These are phyloP conservation scores for Neotropicomus parvogracilis DNA, from an alignment of 1,284 basidiomycete species.

Conservation along the genomic window DNA sequence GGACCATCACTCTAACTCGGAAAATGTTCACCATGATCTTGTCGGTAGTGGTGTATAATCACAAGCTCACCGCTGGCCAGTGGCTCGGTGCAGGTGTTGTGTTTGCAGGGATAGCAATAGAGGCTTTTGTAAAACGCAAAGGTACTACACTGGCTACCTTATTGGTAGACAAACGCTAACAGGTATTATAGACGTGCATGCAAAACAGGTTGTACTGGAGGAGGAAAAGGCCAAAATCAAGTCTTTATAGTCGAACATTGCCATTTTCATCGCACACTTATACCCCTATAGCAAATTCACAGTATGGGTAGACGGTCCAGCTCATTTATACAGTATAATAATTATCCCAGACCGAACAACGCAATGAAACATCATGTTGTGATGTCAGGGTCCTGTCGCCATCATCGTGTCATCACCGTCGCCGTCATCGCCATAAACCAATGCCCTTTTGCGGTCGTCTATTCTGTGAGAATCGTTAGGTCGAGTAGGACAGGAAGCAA, in stretches of 20 bases:
- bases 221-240: constrained; percentile 81
- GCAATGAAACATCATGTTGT: not conserved
- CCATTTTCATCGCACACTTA: constrained; percentile 8
- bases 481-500: not conserved
- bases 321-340: constrained; percentile 27
- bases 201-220: constrained; percentile 73
- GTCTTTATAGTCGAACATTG: constrained; percentile 47
- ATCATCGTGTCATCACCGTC: constrained; percentile 28
- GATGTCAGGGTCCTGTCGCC: constrained; percentile 29
- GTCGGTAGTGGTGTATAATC: constrained; percentile 90
- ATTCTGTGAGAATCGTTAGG: constrained; percentile 33
- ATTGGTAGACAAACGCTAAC: constrained; percentile 1
- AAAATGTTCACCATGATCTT: constrained; percentile 99
- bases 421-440: constrained; percentile 37
- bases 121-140: constrained; percentile 85
- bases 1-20: constrained; percentile 93
- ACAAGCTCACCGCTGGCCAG: constrained; percentile 80
- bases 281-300: constrained; percentile 19
- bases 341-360: constrained; percentile 16
- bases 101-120: constrained; percentile 90
- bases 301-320: constrained; percentile 10
- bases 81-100: constrained; percentile 91
- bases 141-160: constrained; percentile 41
- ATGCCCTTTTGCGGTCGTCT: constrained; percentile 51
- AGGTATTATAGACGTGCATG: constrained; percentile 60